These are phyloP conservation scores for Aspergillus sp. DNA, from an alignment of 2,329 filamentous ascomycete genomes.

Conservation along the genomic window DNA sequence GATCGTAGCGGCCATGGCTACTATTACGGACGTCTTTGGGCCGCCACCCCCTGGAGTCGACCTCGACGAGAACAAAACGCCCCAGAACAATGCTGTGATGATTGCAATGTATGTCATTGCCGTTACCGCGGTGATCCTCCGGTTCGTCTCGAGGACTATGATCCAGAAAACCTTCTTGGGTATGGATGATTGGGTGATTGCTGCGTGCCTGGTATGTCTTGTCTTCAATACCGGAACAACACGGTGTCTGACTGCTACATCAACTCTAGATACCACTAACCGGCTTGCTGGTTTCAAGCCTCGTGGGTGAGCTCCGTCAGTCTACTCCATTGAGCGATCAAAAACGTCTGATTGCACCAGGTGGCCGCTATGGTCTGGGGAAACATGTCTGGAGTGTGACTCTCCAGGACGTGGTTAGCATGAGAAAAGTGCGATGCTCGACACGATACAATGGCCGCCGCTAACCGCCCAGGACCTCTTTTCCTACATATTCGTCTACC, in stretches of 20 bases:
- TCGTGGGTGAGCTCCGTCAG: conserved; percentile 1
- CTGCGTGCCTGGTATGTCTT: conserved; percentile 5
- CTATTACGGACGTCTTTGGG: conserved; percentile 6
- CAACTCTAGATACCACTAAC: neutral
- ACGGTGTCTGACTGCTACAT: conserved; percentile 1
- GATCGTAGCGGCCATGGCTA: neutral
- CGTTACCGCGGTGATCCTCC: conserved; percentile 5
- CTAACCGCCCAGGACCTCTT: conserved; percentile 1
- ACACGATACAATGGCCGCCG: neutral
- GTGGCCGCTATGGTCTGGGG: conserved; percentile 1
- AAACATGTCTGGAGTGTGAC: conserved; percentile 1
- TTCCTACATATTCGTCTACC: conserved; percentile 5
- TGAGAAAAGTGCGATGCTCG: neutral
- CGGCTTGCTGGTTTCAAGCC: neutral
- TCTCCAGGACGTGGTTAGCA: neutral
- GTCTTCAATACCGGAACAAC: conserved; percentile 3
- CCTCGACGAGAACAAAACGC: conserved; percentile 3
- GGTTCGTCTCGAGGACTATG: conserved; percentile 6
- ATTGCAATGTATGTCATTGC: conserved; percentile 6
- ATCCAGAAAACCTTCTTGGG: conserved; percentile 6
- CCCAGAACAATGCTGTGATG: conserved; percentile 6
- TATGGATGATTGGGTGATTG: conserved; percentile 9
- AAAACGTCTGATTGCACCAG: neutral
- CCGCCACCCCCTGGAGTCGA: conserved; percentile 5
- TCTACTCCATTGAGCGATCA: neutral